Percentiles rank a stretch among this genome's conserved stretches.
phyloP scores from a whole-genome alignment of 2,329 filamentous ascomycete genomes.

The Hypoxylon sp. region DNA sequence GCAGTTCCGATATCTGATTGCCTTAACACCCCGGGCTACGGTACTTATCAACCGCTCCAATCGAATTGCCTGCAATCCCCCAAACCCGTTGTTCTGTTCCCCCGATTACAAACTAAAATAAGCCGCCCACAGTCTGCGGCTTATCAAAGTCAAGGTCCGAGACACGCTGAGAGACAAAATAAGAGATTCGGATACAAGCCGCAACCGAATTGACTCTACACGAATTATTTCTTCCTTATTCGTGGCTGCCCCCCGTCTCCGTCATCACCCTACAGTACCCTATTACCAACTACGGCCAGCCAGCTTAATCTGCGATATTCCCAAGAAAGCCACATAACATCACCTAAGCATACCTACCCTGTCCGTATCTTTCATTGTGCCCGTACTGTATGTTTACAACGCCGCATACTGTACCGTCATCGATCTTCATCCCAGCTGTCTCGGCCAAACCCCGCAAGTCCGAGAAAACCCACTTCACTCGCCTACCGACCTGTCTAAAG shows the following conservation, averaged over 20 bases:
- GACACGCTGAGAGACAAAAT: conserved; percentile 13
- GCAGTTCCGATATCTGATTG: conserved; percentile 32
- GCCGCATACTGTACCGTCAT: conserved; percentile 30
- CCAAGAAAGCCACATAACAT: conserved; percentile 13
- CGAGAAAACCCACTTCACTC: conserved; percentile 41
- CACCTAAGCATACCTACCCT: conserved; percentile 18
- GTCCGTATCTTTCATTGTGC: conserved; percentile 14
- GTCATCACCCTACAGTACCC: conserved; percentile 21
- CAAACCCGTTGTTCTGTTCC: conserved; percentile 30
- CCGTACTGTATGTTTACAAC: conserved; percentile 23
- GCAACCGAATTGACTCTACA: conserved; percentile 26
- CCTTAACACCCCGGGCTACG: conserved; percentile 25
- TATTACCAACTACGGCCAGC: conserved; percentile 11
- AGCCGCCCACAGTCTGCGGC: conserved; percentile 36
- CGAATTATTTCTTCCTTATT: conserved; percentile 25
- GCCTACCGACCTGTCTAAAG: conserved; percentile 35
- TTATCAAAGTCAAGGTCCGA: conserved; percentile 40
- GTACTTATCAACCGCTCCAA: conserved; percentile 45
- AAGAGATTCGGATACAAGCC: conserved; percentile 18
- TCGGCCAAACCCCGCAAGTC: conserved; percentile 44
- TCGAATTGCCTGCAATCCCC: conserved; percentile 19
- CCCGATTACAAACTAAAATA: conserved; percentile 42
- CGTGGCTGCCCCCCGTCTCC: conserved; percentile 18
- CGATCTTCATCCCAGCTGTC: conserved; percentile 31
- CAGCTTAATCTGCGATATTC: conserved; percentile 16